A percentile compares a stretch with the other conserved stretches of the same genome.
These are phyloP conservation scores for Spirogloea muscicola DNA, from an alignment of 139 green algal species.

Conservation along the genomic window DNA sequence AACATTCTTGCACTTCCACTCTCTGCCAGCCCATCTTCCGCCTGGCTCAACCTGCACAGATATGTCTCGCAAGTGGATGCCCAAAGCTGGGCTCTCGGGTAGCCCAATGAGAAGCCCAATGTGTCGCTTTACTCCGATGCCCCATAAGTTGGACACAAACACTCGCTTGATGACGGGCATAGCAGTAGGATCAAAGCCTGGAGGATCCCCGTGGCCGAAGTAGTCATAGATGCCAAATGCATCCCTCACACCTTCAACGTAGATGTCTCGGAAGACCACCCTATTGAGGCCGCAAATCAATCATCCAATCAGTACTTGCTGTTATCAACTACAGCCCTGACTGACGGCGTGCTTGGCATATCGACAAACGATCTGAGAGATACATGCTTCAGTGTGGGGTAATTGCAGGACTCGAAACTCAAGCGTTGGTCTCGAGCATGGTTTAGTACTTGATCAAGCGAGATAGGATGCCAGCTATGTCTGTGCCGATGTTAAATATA, in stretches of 20 bases:
- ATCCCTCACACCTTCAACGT: slow-evolving; percentile 1
- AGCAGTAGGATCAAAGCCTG: neutral
- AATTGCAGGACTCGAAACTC: too few species aligned
- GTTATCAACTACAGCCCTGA: neutral
- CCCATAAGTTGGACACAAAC: neutral
- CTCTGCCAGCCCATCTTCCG: too few species aligned
- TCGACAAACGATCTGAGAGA: neutral
- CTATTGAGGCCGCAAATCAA: neutral
- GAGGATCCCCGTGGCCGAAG: slow-evolving; percentile 9
- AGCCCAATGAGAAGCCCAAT: too few species aligned
- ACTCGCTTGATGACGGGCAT: neutral
- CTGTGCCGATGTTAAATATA: neutral
- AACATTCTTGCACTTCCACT: too few species aligned
- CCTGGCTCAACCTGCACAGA: too few species aligned
- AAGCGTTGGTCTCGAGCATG: too few species aligned
- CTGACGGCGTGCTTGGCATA: neutral
- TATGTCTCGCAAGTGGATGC: too few species aligned
- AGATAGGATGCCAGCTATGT: neutral
- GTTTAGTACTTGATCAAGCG: neutral
- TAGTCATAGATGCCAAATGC: neutral
- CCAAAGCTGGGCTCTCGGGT: too few species aligned
- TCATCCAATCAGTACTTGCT: neutral
- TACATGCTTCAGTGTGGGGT: neutral
- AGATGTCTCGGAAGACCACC: neutral
- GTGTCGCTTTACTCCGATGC: neutral